A percentile compares a stretch with the other conserved stretches of the same genome.
Evolutionary conservation across 495 filamentous ascomycete species (phyloP).

Genomic region (Schizothecium vesticola): DNA sequence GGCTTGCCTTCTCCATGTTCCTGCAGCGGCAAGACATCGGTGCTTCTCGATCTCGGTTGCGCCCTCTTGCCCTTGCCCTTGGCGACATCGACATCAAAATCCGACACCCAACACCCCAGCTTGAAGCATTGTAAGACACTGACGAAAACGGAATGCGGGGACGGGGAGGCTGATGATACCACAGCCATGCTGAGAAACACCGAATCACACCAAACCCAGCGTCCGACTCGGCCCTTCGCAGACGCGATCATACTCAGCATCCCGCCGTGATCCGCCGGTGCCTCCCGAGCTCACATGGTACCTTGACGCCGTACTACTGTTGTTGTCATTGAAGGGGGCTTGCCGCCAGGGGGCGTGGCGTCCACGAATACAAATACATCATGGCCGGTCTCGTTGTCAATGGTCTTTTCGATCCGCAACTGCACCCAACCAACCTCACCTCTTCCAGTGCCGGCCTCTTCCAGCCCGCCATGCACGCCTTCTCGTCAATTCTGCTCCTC

Average conservation of each 20-base stretch:
- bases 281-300: slow-evolving; percentile 3
- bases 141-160: background rate
- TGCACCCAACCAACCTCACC: slow-evolving; percentile 22
- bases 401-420: slow-evolving; percentile 9
- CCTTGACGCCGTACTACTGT: background rate
- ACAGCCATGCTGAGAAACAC: slow-evolving; percentile 7
- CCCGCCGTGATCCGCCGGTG: slow-evolving; percentile 7
- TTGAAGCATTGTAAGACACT: background rate
- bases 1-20: background rate
- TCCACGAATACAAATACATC: slow-evolving; percentile 17
- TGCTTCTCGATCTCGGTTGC: slow-evolving; percentile 16
- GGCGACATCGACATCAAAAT: background rate
- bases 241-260: slow-evolving; percentile 8
- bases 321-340: background rate
- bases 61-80: background rate
- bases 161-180: background rate
- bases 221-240: slow-evolving; percentile 15
- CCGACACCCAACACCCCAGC: background rate
- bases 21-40: slow-evolving; percentile 18
- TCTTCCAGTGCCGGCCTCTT: slow-evolving; percentile 25
- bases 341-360: background rate
- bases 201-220: slow-evolving; percentile 2
- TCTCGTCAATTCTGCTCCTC: slow-evolving; percentile 43
- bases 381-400: slow-evolving; percentile 19
- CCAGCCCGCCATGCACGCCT: slow-evolving; percentile 39